phyloP scores from a whole-genome alignment of 495 filamentous ascomycete species.

The Aspergillus cavernicola region DNA sequence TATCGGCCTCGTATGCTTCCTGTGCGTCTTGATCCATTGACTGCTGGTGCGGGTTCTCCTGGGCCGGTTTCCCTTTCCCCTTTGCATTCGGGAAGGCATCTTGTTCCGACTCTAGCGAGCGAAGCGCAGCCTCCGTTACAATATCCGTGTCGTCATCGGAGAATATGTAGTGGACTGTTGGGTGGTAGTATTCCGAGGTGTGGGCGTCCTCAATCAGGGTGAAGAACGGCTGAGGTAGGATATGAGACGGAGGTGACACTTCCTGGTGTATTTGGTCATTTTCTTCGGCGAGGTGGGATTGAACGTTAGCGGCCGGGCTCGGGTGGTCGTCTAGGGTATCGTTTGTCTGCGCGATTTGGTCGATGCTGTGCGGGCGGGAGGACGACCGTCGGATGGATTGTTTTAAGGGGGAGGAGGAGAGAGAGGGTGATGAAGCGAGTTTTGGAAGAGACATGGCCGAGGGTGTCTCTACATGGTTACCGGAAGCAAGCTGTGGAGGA shows the following conservation, averaged over 20 bases:
- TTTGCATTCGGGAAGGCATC: constrained; percentile 16
- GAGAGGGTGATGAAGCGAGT: constrained; percentile 20
- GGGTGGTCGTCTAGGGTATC: constrained; percentile 12
- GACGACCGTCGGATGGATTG: constrained; percentile 23
- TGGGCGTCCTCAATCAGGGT: constrained; percentile 48
- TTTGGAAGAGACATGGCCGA: constrained; percentile 39
- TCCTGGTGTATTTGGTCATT: constrained; percentile 10
- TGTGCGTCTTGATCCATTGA: constrained; percentile 8
- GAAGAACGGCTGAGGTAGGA: constrained; percentile 49
- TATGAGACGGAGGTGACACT: constrained; percentile 13
- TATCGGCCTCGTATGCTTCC: constrained; percentile 14
- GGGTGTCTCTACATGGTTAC: constrained; percentile 32
- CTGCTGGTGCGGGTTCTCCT: constrained; percentile 9
- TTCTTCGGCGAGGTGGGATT: constrained; percentile 5
- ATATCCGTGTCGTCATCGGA: constrained; percentile 67
- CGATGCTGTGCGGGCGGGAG: constrained; percentile 23
- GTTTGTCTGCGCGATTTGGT: constrained; percentile 14
- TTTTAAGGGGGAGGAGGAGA: constrained; percentile 30
- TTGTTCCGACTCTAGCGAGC: constrained; percentile 35
- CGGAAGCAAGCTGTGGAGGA: too few species aligned
- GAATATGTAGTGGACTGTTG: constrained; percentile 86
- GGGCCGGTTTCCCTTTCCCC: constrained; percentile 20
- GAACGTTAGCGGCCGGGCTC: constrained; percentile 6
- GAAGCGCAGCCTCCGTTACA: constrained; percentile 53
- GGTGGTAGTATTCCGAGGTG: constrained; percentile 60